Evolutionary conservation across 805 yeast genomes (phyloP), one percentile per base, ranked within the genome.

Genomic region (Henningerozyma blattae): DNA sequence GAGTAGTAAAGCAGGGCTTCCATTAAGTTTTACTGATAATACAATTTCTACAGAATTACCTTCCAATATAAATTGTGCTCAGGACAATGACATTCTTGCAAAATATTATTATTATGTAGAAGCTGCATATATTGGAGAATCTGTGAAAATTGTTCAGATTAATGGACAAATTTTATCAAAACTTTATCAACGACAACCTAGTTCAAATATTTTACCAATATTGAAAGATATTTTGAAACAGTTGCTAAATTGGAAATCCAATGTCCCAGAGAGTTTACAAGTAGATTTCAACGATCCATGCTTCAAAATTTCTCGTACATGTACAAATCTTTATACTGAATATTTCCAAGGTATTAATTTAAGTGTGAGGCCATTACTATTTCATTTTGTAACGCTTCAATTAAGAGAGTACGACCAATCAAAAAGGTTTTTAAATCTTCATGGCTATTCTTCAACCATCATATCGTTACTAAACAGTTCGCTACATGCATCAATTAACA

Each of bases 1-100:
- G 27, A 77, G 85, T 5, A 77, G 87, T 10, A 81, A 81, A 47
- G 87, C 87, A 0, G 93, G 93, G 1, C 57, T 81, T 18, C 93
- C 93, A 1, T 53, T 81, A 28, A 74, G 84, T 34, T 69, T 87
- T 38, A 77, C 91, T 1, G 91, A 81, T 50, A 82, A 79, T 38
- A 81, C 89, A 39, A 78, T 87, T 15, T 75, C 84, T 3, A 77
- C 87, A 0, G 86, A 74, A 36, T 59, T 81, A 17, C 93, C 93
- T 0, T 70, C 68, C 34, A 87, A 72, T 61, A 77, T 75, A 53
- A 80, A 76, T 40, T 71, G 75, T 71, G 63, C 71, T 4, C 53
- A 60, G 32, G 84, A 83, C 22, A 78, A 77, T 1, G 42, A 66
- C 7, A 75, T 76, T 1, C 68, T 73, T 51, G 72, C 68, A 33